These are phyloP conservation scores for Chaetothyriales sp. DNA, from an alignment of 2,329 filamentous ascomycete genomes.

Conservation along the genomic window DNA sequence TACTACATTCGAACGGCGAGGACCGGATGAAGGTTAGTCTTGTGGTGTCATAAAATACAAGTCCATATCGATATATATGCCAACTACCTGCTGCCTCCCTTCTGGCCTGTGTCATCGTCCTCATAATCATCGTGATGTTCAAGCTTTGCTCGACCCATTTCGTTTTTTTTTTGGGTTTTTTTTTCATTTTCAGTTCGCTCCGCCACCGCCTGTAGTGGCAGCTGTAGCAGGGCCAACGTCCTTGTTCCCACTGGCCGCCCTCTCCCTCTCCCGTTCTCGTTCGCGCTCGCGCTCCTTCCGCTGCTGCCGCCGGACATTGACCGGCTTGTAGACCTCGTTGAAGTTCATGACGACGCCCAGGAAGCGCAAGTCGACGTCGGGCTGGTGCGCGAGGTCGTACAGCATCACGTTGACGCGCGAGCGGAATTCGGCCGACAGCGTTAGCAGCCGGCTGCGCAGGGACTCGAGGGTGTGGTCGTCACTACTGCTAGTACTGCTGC, in stretches of 20 bases:
- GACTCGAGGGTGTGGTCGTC: constrained; percentile 52
- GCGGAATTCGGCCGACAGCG: constrained; percentile 63
- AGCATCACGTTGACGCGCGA: constrained; percentile 65
- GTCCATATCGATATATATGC: too few relatives aligned
- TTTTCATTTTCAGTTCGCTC: too few relatives aligned
- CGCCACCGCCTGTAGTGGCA: too few relatives aligned
- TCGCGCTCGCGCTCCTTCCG: constrained; percentile 18
- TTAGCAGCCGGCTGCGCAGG: constrained; percentile 57
- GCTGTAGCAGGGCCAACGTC: not conserved
- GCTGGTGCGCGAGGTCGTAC: constrained; percentile 82
- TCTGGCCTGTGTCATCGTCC: too few relatives aligned
- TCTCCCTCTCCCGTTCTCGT: not conserved
- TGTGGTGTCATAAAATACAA: too few relatives aligned
- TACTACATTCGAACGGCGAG: too few relatives aligned
- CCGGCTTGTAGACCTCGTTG: constrained; percentile 85
- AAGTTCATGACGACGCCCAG: constrained; percentile 97
- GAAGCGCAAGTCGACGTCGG: constrained; percentile 90
- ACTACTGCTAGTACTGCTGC: not conserved
- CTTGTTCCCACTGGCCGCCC: not conserved
- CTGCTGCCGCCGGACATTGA: constrained; percentile 45
- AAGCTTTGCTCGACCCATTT: too few relatives aligned
- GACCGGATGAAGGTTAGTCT: too few relatives aligned
- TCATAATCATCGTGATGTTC: too few relatives aligned
- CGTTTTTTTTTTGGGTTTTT: too few relatives aligned
- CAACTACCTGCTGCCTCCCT: too few relatives aligned